Conservation (phyloP, 2,329 filamentous ascomycete species). For the Monascus ruber region DNA sequence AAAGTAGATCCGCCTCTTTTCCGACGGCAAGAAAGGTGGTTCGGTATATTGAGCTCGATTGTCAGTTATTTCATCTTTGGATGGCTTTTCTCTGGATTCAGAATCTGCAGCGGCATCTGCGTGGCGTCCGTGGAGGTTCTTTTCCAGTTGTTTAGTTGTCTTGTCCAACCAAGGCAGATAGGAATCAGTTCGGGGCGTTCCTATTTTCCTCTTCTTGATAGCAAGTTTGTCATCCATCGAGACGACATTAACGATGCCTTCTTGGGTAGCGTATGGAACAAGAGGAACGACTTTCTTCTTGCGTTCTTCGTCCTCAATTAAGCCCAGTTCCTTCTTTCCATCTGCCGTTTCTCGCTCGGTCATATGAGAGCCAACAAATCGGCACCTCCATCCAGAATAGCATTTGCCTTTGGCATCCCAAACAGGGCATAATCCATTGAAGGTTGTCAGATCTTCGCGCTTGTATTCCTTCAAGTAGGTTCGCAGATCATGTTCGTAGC, state of each 20-base stretch:
- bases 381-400: constrained; percentile 82
- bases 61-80: constrained; percentile 47
- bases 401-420: constrained; percentile 68
- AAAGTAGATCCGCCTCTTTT: constrained; percentile 91
- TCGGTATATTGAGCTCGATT: constrained; percentile 73
- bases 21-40: constrained; percentile 75
- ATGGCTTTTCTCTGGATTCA: constrained; percentile 14
- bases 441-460: constrained; percentile 63
- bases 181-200: constrained; percentile 60
- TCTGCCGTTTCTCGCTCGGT: constrained; percentile 66
- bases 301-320: constrained; percentile 47
- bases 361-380: constrained; percentile 80
- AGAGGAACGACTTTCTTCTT: constrained; percentile 29
- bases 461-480: constrained; percentile 76
- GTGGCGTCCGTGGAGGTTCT: constrained; percentile 38
- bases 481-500: constrained; percentile 70
- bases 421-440: constrained; percentile 69
- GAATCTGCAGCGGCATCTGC: constrained; percentile 23
- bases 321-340: constrained; percentile 68
- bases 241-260: constrained; percentile 67
- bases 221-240: constrained; percentile 58
- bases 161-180: constrained; percentile 70
- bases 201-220: constrained; percentile 59
- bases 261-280: constrained; percentile 28
- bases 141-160: constrained; percentile 40